These are phyloP conservation scores for Apiospora arundinis DNA, from an alignment of 2,329 filamentous ascomycete genomes.

Conservation along the genomic window DNA sequence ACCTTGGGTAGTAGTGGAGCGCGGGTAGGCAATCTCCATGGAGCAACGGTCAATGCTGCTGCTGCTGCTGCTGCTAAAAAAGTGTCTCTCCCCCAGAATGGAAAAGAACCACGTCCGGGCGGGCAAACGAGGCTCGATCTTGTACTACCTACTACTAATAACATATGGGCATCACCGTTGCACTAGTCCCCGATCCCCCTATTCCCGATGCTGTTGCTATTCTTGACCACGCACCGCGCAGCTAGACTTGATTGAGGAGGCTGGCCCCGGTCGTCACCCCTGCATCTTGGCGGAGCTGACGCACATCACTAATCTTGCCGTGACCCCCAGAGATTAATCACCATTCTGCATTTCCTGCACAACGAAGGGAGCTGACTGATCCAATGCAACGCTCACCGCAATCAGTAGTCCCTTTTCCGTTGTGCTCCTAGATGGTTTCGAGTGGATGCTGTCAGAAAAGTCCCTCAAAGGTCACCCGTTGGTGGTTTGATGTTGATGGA, in stretches of 20 bases:
- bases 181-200: background rate
- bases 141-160: too few relatives aligned
- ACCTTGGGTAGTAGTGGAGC: background rate
- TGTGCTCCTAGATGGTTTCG: background rate
- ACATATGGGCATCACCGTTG: background rate
- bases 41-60: background rate
- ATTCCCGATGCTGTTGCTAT: slow-evolving; percentile 8
- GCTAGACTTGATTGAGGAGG: slow-evolving; percentile 12
- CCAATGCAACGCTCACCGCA: background rate
- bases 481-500: background rate
- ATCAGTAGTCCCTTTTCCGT: background rate
- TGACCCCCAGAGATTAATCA: background rate
- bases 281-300: slow-evolving; percentile 6
- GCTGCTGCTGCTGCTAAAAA: background rate
- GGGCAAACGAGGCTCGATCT: background rate
- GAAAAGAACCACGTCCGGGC: background rate
- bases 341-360: background rate
- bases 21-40: background rate
- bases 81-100: background rate
- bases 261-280: background rate
- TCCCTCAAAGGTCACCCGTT: background rate
- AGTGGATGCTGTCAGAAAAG: background rate
- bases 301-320: background rate
- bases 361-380: background rate
- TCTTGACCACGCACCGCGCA: background rate